Percentiles rank a stretch among this genome's conserved stretches.
phyloP scores from a whole-genome alignment of 805 yeast species.

The Lipomyces starkeyi region DNA sequence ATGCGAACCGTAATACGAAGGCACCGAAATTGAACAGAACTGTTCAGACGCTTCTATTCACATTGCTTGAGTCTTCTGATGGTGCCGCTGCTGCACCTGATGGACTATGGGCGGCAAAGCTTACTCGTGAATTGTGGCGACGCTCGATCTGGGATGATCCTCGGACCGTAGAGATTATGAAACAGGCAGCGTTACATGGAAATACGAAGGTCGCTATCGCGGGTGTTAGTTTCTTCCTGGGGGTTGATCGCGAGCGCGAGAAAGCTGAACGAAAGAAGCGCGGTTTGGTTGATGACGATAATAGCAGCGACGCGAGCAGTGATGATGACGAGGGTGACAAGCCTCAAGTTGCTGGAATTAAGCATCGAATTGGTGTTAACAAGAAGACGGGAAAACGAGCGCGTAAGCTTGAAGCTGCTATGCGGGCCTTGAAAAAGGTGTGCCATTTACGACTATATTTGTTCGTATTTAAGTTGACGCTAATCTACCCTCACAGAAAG shows the following conservation, averaged over 20 bases:
- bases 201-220: conserved; percentile 87
- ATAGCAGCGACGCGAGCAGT: conserved; percentile 53
- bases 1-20: conserved; percentile 85
- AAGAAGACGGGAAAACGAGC: conserved; percentile 82
- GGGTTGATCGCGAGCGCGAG: conserved; percentile 93
- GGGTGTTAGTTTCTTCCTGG: conserved; percentile 88
- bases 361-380: conserved; percentile 81
- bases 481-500: conserved; percentile 47
- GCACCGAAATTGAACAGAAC: conserved; percentile 87
- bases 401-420: conserved; percentile 77
- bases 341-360: conserved; percentile 49
- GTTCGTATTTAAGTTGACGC: background rate
- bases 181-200: conserved; percentile 88
- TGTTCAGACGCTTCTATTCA: conserved; percentile 90
- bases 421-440: conserved; percentile 64
- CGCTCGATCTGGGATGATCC: conserved; percentile 98
- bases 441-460: background rate
- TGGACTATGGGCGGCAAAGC: conserved; percentile 95
- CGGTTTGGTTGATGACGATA: conserved; percentile 56
- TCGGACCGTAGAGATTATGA: conserved; percentile 96
- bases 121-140: conserved; percentile 96
- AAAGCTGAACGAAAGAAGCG: conserved; percentile 73
- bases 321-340: conserved; percentile 22
- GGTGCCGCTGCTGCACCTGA: conserved; percentile 57
- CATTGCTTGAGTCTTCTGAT: conserved; percentile 62